phyloP scores from a whole-genome alignment of 2,329 filamentous ascomycete species.

The Mycosphaerella sp. region DNA sequence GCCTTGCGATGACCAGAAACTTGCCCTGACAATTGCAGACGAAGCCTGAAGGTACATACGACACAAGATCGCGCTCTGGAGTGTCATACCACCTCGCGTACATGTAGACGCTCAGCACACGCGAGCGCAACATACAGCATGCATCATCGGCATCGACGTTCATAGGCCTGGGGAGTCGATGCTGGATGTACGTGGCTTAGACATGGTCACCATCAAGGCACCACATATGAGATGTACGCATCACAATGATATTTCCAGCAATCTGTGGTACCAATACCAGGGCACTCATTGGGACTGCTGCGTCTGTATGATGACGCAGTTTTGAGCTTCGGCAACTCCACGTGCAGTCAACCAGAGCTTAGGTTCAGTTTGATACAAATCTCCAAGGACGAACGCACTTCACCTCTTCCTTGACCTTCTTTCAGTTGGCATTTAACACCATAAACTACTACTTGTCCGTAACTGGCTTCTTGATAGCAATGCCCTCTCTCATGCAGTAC shows the following conservation, averaged over 20 bases:
- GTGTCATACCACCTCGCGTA: too few species aligned
- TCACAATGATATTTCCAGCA: background rate
- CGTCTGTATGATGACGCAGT: background rate
- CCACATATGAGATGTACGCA: background rate
- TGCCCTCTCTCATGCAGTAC: slow-evolving; percentile 1
- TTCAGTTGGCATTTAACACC: background rate
- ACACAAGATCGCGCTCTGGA: too few species aligned
- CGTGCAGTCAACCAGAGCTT: background rate
- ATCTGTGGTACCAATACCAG: background rate
- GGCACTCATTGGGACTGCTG: background rate
- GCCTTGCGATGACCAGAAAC: too few species aligned
- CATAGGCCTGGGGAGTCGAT: too few species aligned
- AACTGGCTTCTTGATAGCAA: background rate
- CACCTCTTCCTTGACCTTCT: background rate
- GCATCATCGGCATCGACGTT: too few species aligned
- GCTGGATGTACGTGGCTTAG: too few species aligned
- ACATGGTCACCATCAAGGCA: background rate
- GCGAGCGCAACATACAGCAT: too few species aligned
- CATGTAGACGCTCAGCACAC: too few species aligned
- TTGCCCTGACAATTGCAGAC: too few species aligned
- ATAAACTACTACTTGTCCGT: background rate
- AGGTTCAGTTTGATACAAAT: background rate
- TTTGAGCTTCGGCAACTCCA: background rate
- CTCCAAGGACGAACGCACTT: background rate
- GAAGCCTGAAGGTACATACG: too few species aligned